Percentiles rank a stretch among this genome's conserved stretches.
These are phyloP conservation scores for Phialocephala sp. DNA, from an alignment of 2,329 filamentous ascomycete species.

Conservation along the genomic window DNA sequence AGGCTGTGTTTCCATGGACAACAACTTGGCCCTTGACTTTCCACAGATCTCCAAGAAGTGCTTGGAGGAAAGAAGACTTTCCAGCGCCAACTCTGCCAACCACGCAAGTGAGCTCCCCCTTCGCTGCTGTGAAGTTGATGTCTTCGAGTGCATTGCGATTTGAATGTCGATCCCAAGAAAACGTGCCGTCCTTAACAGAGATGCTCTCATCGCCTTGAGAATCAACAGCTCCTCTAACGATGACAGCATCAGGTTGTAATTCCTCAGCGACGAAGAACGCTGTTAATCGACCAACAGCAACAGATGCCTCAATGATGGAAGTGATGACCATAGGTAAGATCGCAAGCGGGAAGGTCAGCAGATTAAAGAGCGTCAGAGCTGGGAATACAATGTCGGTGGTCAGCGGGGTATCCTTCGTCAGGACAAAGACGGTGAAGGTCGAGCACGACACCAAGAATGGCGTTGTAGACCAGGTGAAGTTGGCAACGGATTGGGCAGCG, in stretches of 20 bases:
- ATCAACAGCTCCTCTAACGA: conserved; percentile 69
- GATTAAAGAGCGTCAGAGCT: conserved; percentile 89
- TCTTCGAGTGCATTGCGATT: conserved; percentile 74
- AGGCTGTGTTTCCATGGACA: conserved; percentile 82
- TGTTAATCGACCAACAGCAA: conserved; percentile 86
- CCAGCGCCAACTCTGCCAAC: conserved; percentile 94
- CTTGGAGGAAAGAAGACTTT: conserved; percentile 91
- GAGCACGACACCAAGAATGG: conserved; percentile 97
- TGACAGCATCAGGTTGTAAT: conserved; percentile 83
- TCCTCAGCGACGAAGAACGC: conserved; percentile 88
- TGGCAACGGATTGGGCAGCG: conserved; percentile 89
- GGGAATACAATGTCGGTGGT: conserved; percentile 97
- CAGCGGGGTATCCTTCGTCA: conserved; percentile 79
- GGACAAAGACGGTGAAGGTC: conserved; percentile 92
- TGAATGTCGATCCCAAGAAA: conserved; percentile 92
- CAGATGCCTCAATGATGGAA: conserved; percentile 92
- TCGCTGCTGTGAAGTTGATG: conserved; percentile 87
- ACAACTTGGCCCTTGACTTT: conserved; percentile 85
- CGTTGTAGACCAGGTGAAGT: conserved; percentile 97
- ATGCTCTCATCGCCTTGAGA: conserved; percentile 86
- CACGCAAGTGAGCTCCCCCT: conserved; percentile 91
- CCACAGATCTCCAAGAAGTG: conserved; percentile 89
- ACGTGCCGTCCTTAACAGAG: conserved; percentile 80
- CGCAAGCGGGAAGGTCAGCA: conserved; percentile 92
- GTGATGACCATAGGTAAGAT: conserved; percentile 98